Percentiles rank a stretch among this genome's conserved stretches.
Conservation (phyloP, 768 basidiomycete genomes). For the Lentinus tigrinus region DNA sequence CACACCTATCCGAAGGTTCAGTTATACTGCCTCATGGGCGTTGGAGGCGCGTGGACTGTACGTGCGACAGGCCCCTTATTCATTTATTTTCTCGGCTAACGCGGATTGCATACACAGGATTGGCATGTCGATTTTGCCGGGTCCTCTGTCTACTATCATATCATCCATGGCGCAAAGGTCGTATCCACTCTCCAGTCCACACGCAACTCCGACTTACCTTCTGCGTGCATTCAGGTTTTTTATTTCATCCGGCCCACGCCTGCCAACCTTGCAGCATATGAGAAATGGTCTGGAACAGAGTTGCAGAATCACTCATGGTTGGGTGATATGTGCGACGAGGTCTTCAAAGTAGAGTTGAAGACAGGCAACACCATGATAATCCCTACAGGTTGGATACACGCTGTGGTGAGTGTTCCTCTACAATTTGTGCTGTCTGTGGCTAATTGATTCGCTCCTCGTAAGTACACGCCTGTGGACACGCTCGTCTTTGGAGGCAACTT, state of each 20-base stretch:
- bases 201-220: background rate
- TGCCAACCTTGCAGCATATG: constrained; percentile 85
- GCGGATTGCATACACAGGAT: constrained; percentile 52
- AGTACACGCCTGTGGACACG: constrained; percentile 91
- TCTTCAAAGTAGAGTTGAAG: constrained; percentile 76
- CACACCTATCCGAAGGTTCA: constrained; percentile 90
- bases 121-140: constrained; percentile 99
- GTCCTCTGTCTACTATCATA: constrained; percentile 96
- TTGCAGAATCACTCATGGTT: constrained; percentile 87
- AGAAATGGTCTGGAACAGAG: constrained; percentile 92
- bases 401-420: constrained; percentile 64
- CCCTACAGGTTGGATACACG: constrained; percentile 97
- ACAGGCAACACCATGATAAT: constrained; percentile 91
- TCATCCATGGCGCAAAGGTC: constrained; percentile 83
- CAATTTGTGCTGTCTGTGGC: background rate
- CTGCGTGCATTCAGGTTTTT: constrained; percentile 60
- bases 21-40: constrained; percentile 96
- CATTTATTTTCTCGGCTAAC: background rate
- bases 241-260: constrained; percentile 92
- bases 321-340: constrained; percentile 90
- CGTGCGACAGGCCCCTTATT: constrained; percentile 27
- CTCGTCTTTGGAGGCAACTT: constrained; percentile 98
- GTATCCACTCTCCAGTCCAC: constrained; percentile 8
- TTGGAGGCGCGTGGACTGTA: constrained; percentile 91
- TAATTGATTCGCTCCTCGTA: background rate